Base-by-base conservation (phyloP, 108 stramenopile genomes). In the Cyclotella choctawhatcheeana region DNA sequence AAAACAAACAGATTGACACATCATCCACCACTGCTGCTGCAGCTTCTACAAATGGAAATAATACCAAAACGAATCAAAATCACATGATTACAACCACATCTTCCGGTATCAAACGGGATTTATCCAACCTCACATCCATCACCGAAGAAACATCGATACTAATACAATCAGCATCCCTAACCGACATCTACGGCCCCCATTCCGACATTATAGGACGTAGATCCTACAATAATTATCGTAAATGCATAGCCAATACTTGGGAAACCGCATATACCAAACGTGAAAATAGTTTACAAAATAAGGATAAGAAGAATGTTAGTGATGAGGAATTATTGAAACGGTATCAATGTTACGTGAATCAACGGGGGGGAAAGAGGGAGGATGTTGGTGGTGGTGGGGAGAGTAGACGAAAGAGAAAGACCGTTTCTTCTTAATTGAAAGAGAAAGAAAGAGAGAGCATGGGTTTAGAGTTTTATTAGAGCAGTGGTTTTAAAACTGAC, bases 281-380 rank as follows among this genome's bases (percentile, higher is more conserved):
- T 35, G 45, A 62, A 47, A 69, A 60, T 16, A 71, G 67, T 0
- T 52, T 34, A 51, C 52, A 43, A 55, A 82, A 82, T 54, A 63
- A 48, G 33, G 64, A 43, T 21, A 80, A 60, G 35, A 50, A 60
- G 31, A 73, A 82, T 21, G 62, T 89, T 10, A 81, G 88, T 10
- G 91, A 92, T 79, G 89, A 92, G 33, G 91, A 89, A 64, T 65
- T 92, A 47, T 55, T 92, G 61, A 68, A 74, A 55, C 64, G 86
- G 54, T 92, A 92, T 84, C 73, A 88, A 58, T 74, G 80, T 14
- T 82, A 82, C 74, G 84, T 89, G 29, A 84, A 82, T 77, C 44
- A 71, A 67, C 27, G 67, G 44, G n/a, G 43, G 56, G 13, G 44
- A 13, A 69, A 62, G 55, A 37, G 30, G 55, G 33, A 51, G 32